These are phyloP conservation scores for Trematosphaeria pertusa DNA, from an alignment of 2,329 filamentous ascomycete genomes.

Conservation along the genomic window DNA sequence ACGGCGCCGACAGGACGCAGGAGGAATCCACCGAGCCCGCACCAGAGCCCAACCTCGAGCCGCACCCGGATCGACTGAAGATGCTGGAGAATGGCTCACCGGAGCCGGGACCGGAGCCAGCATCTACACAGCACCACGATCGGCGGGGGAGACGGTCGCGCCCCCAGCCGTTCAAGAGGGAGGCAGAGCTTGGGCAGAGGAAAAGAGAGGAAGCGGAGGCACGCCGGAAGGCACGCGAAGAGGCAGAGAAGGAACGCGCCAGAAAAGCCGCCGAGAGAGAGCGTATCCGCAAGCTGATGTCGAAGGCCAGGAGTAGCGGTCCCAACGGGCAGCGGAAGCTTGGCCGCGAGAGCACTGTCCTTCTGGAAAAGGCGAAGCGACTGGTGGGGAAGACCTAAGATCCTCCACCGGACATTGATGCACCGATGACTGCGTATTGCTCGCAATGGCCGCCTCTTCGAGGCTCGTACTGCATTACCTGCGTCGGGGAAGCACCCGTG, in stretches of 20 bases:
- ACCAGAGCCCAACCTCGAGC: slow-evolving; percentile 53
- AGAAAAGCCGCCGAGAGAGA: slow-evolving; percentile 67
- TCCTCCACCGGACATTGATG: no score
- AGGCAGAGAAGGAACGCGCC: slow-evolving; percentile 66
- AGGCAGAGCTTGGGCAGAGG: slow-evolving; percentile 56
- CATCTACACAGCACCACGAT: slow-evolving; percentile 18
- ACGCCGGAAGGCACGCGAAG: slow-evolving; percentile 65
- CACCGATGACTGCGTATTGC: no score
- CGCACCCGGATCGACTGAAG: slow-evolving; percentile 67
- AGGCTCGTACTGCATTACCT: no score
- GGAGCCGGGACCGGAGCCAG: slow-evolving; percentile 26
- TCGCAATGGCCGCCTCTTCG: no score
- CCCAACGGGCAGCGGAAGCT: slow-evolving; percentile 77
- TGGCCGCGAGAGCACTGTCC: slow-evolving; percentile 77
- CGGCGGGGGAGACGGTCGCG: slow-evolving; percentile 36
- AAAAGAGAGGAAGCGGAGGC: slow-evolving; percentile 70
- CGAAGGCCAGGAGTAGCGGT: slow-evolving; percentile 66
- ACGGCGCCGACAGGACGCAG: slow-evolving; percentile 21
- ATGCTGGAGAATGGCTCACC: slow-evolving; percentile 58
- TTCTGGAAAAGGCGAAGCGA: slow-evolving; percentile 79
- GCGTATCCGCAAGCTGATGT: slow-evolving; percentile 72
- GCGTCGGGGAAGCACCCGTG: no score
- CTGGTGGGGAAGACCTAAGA: slow-evolving; percentile 59
- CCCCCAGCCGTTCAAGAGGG: slow-evolving; percentile 51
- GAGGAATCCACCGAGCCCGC: slow-evolving; percentile 29